These are phyloP conservation scores for Candida sojae DNA, from an alignment of 1,139 yeast species.

Conservation along the genomic window DNA sequence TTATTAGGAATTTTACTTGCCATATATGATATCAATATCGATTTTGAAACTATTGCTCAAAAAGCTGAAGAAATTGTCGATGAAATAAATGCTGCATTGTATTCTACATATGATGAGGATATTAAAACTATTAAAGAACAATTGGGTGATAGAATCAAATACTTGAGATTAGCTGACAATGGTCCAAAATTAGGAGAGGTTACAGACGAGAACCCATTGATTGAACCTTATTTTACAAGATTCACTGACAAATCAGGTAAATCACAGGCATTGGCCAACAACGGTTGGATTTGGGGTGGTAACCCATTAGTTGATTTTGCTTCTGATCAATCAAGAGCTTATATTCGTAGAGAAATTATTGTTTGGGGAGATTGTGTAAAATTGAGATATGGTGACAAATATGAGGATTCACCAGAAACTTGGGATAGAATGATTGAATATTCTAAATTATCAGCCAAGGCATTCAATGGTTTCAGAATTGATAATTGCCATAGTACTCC, in stretches of 20 bases:
- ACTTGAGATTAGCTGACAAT: conserved; percentile 69
- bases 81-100: conserved; percentile 73
- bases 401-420: conserved; percentile 81
- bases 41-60: conserved; percentile 31
- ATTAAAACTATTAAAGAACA: conserved; percentile 63
- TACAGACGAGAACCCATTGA: conserved; percentile 57
- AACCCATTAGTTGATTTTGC: conserved; percentile 94
- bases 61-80: conserved; percentile 62
- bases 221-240: conserved; percentile 87
- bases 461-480: conserved; percentile 86
- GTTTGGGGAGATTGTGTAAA: conserved; percentile 99
- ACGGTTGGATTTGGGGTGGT: conserved; percentile 99
- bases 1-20: conserved; percentile 49
- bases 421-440: conserved; percentile 90
- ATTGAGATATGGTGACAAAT: conserved; percentile 75
- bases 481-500: conserved; percentile 98
- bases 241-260: conserved; percentile 57
- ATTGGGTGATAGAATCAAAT: conserved; percentile 72
- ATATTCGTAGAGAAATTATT: conserved; percentile 87
- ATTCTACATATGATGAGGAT: conserved; percentile 78
- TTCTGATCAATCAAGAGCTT: conserved; percentile 73
- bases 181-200: conserved; percentile 80
- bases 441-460: conserved; percentile 69
- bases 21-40: conserved; percentile 29
- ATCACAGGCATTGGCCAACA: conserved; percentile 79